A percentile compares a stretch with the other conserved stretches of the same genome.
These are phyloP conservation scores for Forsythia suspensa DNA, from an alignment of 257 asterid genomes.

Conservation along the genomic window DNA sequence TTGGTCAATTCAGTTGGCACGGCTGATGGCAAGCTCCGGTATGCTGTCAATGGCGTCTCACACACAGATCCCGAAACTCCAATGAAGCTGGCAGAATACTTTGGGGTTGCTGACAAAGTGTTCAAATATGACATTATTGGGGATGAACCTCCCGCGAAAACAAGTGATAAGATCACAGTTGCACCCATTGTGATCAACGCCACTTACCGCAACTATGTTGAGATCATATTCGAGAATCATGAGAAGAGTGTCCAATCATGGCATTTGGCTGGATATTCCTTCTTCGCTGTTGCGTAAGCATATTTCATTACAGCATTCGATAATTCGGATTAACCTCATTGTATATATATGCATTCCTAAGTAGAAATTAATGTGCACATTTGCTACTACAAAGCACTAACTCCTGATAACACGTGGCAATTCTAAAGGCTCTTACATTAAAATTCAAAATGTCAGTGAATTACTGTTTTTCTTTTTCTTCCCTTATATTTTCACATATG, in stretches of 20 bases:
- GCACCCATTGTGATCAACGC: slow-evolving; percentile 45
- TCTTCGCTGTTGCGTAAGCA: slow-evolving; percentile 68
- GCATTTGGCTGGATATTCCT: slow-evolving; percentile 64
- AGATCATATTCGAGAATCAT: slow-evolving; percentile 51
- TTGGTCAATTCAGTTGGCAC: slow-evolving; percentile 35
- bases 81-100: slow-evolving; percentile 61
- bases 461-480: not conserved
- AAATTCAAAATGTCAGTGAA: not conserved
- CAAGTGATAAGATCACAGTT: slow-evolving; percentile 19
- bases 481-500: not conserved
- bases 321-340: not conserved
- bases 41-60: slow-evolving; percentile 59
- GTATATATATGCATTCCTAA: not conserved
- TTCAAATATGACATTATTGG: slow-evolving; percentile 46
- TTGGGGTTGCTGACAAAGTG: slow-evolving; percentile 36
- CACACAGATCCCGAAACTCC: slow-evolving; percentile 55
- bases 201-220: slow-evolving; percentile 46
- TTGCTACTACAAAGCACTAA: not conserved
- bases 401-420: not conserved
- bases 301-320: not conserved
- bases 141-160: slow-evolving; percentile 37
- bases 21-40: slow-evolving; percentile 55
- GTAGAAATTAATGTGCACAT: not conserved
- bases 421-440: not conserved
- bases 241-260: slow-evolving; percentile 59